Base-by-base conservation (phyloP, 306 rosid species). In the Cucumis melo region DNA sequence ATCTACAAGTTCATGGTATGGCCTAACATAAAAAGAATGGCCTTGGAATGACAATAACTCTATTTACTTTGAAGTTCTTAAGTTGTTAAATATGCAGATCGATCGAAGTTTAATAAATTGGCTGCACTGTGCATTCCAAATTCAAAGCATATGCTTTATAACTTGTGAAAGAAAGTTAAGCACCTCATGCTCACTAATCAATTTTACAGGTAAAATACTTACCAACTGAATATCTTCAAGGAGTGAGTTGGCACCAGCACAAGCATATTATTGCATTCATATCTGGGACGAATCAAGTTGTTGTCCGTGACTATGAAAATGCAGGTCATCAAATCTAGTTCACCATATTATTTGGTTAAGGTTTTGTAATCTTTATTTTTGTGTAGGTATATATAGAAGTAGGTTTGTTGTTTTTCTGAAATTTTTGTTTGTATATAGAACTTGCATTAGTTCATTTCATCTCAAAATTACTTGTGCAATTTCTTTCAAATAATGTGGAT, bases 231-330 rank as follows among this genome's bases (percentile, higher is more conserved):
- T 87, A 86, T 85, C 90, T 91, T 77, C 92, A 91, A 82, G 96
- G 91, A 68, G 87, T 91, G 36, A 88, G 96, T 85, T 93, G 98
- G 98, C 98, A 93, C 88, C 93, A 78, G 63, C 91, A 88, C 83
- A 90, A 90, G 86, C 97, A 90, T 85, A 86, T 90, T 53, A 29
- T 93, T 58, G 97, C 97, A 15, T 89, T 93, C 78, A 84, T 91
- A 74, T 86, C 94, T 38, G 89, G 88, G 76, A 81, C 78, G 2
- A 83, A 81, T 65, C 98, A 93, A 81, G 94, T 93, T 80, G 61
- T 84, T 12, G 81, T 93, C 76, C 90, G 75, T 44, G 97, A 93
- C 80, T 91, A 84, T 7, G 96, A 91, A 82, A 92, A 90, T 65
- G 85, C 92, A 61, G 97, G 98, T 93, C 63, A 62, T 71, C 14